These are phyloP conservation scores for Alternaria novae-zelandiae DNA, from an alignment of 2,329 filamentous ascomycete species.

Conservation along the genomic window DNA sequence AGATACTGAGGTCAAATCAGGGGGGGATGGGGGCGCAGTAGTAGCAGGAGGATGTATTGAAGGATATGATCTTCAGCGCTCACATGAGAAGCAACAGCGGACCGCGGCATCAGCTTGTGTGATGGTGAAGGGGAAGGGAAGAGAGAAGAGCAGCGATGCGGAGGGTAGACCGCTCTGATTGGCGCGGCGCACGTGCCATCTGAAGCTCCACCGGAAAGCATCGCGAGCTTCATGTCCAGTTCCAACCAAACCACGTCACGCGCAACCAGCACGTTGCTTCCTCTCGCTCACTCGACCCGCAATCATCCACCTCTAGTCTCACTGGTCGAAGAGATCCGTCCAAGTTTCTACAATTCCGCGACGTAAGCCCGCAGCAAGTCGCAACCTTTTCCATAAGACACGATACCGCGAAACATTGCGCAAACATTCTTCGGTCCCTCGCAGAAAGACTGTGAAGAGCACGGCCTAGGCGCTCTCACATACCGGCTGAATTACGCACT, in stretches of 20 bases:
- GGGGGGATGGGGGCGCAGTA: not conserved
- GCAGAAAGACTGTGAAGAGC: not conserved
- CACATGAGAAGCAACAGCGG: accelerated
- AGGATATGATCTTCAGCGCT: not conserved
- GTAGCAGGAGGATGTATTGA: not conserved
- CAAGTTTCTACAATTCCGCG: too few species aligned
- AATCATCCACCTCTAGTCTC: not conserved
- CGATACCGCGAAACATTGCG: not conserved
- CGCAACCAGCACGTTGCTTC: not conserved
- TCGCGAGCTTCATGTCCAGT: not conserved
- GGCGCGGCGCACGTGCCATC: not conserved
- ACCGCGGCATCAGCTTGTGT: not conserved
- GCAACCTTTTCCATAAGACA: not conserved
- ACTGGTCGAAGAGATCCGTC: not conserved
- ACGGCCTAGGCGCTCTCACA: accelerated
- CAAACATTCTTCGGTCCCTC: not conserved
- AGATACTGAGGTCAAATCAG: not conserved
- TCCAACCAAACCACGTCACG: not conserved
- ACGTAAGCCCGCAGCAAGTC: not conserved
- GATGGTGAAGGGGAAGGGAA: not conserved
- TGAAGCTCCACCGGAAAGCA: slow-evolving; percentile 1
- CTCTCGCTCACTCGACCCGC: not conserved
- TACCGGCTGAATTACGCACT: not conserved
- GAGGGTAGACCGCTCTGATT: not conserved
- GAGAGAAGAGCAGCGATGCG: not conserved